A percentile compares a stretch with the other conserved stretches of the same genome.
phyloP scores from a whole-genome alignment of 768 basidiomycete genomes.

The Chalciporus pseudorubinellus region DNA sequence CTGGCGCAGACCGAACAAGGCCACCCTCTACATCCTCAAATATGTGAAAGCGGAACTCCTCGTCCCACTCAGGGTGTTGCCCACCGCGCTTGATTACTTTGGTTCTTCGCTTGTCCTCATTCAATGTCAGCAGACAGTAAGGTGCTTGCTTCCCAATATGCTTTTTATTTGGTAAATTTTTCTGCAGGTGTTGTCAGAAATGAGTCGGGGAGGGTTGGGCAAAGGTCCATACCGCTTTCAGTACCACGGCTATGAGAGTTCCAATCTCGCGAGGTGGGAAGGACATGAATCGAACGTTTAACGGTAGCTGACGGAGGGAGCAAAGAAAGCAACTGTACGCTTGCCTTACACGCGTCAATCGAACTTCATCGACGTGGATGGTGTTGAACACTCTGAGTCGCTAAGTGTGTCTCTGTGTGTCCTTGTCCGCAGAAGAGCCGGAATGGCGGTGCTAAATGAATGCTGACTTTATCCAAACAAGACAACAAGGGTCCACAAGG shows the following conservation, averaged over 20 bases:
- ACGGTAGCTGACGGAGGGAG: neutral
- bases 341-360: slow-evolving; percentile 21
- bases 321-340: slow-evolving; percentile 5
- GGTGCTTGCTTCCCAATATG: slow-evolving; percentile 98
- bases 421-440: neutral
- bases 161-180: slow-evolving; percentile 85
- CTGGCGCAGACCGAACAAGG: slow-evolving; percentile 40
- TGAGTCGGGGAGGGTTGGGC: neutral
- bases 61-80: slow-evolving; percentile 99
- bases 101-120: slow-evolving; percentile 82
- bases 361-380: slow-evolving; percentile 12
- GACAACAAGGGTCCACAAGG: neutral
- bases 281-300: slow-evolving; percentile 44
- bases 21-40: slow-evolving; percentile 69
- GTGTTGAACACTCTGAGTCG: neutral
- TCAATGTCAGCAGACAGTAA: slow-evolving; percentile 78
- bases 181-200: slow-evolving; percentile 44
- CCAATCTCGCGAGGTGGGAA: slow-evolving; percentile 74
- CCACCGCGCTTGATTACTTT: slow-evolving; percentile 96
- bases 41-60: slow-evolving; percentile 91
- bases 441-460: slow-evolving; percentile 21
- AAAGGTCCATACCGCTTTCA: slow-evolving; percentile 77
- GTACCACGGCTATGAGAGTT: slow-evolving; percentile 88
- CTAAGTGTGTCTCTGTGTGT: neutral
- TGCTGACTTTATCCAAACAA: neutral